These are phyloP conservation scores for Arthroderma uncinatum DNA, from an alignment of 2,329 filamentous ascomycete species.

Conservation along the genomic window DNA sequence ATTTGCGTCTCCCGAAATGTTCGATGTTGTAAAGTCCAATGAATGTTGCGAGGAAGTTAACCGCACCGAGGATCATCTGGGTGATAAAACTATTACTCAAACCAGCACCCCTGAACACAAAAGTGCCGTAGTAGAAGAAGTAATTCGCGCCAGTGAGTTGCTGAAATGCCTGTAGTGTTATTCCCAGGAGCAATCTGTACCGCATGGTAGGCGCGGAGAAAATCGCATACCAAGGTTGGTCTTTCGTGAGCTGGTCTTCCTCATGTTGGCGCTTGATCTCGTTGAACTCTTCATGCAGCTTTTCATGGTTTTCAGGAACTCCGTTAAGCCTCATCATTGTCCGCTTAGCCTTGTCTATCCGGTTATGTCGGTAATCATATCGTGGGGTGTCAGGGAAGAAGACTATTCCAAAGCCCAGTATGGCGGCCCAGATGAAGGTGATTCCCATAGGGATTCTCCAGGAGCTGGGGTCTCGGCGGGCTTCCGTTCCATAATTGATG, in stretches of 20 bases:
- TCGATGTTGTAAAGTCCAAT: slow-evolving; percentile 60
- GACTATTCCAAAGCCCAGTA: slow-evolving; percentile 45
- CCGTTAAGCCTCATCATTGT: slow-evolving; percentile 48
- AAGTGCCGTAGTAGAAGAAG: slow-evolving; percentile 44
- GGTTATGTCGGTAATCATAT: slow-evolving; percentile 46
- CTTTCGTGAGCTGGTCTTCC: slow-evolving; percentile 38
- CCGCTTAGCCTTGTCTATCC: slow-evolving; percentile 40
- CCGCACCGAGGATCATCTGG: slow-evolving; percentile 56
- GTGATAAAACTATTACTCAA: slow-evolving; percentile 55
- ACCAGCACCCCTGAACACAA: slow-evolving; percentile 56
- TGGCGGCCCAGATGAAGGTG: slow-evolving; percentile 46
- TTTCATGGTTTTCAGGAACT: slow-evolving; percentile 44
- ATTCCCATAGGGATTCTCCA: slow-evolving; percentile 46
- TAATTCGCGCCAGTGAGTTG: slow-evolving; percentile 41
- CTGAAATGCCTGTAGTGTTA: slow-evolving; percentile 38
- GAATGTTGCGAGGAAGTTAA: slow-evolving; percentile 59
- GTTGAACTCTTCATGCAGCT: slow-evolving; percentile 44
- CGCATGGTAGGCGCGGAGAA: slow-evolving; percentile 40
- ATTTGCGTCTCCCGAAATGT: slow-evolving; percentile 56
- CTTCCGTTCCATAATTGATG: slow-evolving; percentile 39
- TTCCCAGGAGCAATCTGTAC: slow-evolving; percentile 37
- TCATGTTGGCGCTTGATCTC: slow-evolving; percentile 51
- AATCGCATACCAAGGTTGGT: slow-evolving; percentile 34
- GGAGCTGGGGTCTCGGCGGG: slow-evolving; percentile 33
- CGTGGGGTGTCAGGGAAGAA: slow-evolving; percentile 50